phyloP scores from a whole-genome alignment of 306 rosid species.

The Medicago lupulina region DNA sequence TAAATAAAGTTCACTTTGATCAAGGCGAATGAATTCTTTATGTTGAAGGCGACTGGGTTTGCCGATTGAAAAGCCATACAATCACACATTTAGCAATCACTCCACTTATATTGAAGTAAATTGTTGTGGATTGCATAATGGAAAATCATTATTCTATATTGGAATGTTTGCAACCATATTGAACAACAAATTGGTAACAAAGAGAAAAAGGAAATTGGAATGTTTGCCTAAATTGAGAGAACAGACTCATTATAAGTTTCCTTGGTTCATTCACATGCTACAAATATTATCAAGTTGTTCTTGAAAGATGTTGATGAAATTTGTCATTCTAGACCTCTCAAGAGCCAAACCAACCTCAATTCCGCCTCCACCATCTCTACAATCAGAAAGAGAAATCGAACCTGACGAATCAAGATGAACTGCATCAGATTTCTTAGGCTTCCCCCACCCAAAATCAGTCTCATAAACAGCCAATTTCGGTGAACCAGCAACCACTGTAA shows the following conservation, averaged over 20 bases:
- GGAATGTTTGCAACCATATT: not conserved
- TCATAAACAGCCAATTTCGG: slow-evolving; percentile 47
- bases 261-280: not conserved
- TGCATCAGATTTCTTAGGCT: slow-evolving; percentile 50
- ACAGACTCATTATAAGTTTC: not conserved
- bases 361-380: slow-evolving; percentile 36
- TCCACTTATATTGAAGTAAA: no score
- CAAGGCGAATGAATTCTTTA: no score
- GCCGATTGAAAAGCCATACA: no score
- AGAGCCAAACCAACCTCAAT: slow-evolving; percentile 53
- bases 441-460: slow-evolving; percentile 68
- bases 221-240: no score
- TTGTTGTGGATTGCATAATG: no score
- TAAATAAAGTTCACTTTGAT: no score
- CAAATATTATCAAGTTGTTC: slow-evolving; percentile 20
- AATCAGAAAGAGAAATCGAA: slow-evolving; percentile 45
- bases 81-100: no score
- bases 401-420: slow-evolving; percentile 44
- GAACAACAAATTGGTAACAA: not conserved
- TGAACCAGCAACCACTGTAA: slow-evolving; percentile 44
- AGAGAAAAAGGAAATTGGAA: not conserved
- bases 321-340: slow-evolving; percentile 26
- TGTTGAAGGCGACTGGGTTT: no score
- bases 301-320: slow-evolving; percentile 38
- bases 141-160: no score